Evolutionary conservation across 805 yeast genomes (phyloP), one percentile per base, ranked within the genome.

Genomic region (Candida boidinii): DNA sequence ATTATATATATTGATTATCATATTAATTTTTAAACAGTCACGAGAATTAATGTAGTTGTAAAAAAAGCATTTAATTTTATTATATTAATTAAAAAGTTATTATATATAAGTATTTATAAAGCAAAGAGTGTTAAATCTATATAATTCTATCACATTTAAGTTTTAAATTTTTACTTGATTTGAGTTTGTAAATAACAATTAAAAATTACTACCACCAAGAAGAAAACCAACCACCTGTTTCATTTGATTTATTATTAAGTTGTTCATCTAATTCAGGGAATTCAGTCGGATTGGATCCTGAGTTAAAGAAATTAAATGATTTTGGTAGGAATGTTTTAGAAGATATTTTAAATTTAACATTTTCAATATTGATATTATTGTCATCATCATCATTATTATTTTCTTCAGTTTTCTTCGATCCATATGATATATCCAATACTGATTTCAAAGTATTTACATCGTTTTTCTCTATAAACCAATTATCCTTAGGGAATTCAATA

Each of bases 401-500:
- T 31, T 24, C 32, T 26, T 26, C 30, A 23, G 21, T 31, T 30
- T 30, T 33, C 7, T 22, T 33, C 14, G 36, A 33, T 10, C 49
- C 51, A 23, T 51, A 46, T 6, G 47, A 37, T 5, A 48, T 42
- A 23, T 48, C 87, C 31, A 82, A 57, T 15, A 79, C 58, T 37
- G 73, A 70, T 42, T 60, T 64, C 33, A 82, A 58, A 39, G 66
- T 70, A 17, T 56, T 37, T 4, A 78, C 34, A 48, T 86, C 95
- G 36, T 74, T 66, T 45, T 68, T 72, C 52, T 86, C 95, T 43
- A 73, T 55, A 47, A 79, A 78, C 96, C 96, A 87, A 47, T 78
- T 72, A 54, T 86, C 94, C 23, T 67, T 66, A 2, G 96, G 96
- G 53, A 88, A 87, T 44, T 77, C 85, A 33, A 88, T 74, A 15